These are phyloP conservation scores for Rhizophagus clarus DNA, from an alignment of 192 early-diverging fungal genomes.

Conservation along the genomic window DNA sequence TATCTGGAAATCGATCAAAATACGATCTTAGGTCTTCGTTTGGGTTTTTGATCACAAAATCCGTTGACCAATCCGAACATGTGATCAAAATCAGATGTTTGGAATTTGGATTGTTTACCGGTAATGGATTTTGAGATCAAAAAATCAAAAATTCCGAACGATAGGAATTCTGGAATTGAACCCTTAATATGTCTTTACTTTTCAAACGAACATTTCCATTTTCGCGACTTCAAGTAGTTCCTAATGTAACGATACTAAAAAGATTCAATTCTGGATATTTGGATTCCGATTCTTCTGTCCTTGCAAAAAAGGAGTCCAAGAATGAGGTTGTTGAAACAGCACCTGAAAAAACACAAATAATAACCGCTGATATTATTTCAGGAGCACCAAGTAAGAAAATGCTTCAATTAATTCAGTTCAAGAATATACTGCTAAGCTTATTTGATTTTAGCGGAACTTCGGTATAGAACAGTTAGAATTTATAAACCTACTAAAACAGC, in stretches of 20 bases:
- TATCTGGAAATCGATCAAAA: no score
- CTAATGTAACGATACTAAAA: background rate
- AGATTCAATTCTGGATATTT: background rate
- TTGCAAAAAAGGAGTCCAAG: background rate
- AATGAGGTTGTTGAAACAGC: background rate
- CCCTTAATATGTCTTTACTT: background rate
- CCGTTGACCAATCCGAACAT: no score
- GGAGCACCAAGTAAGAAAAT: constrained; percentile 14
- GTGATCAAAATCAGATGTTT: no score
- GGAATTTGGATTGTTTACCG: no score
- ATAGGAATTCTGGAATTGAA: no score
- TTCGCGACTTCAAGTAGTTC: background rate
- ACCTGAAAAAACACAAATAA: background rate
- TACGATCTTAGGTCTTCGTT: no score
- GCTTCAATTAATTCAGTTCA: background rate
- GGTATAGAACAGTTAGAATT: constrained; percentile 81
- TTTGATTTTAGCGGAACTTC: constrained; percentile 50
- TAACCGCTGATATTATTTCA: constrained; percentile 21
- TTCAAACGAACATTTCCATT: background rate
- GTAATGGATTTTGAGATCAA: no score
- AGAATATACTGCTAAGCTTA: background rate
- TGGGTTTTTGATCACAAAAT: no score
- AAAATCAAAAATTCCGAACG: no score
- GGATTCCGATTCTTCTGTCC: background rate
- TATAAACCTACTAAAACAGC: constrained; percentile 81